Evolutionary conservation across 176 grass and related monocot species (phyloP), one percentile per base, ranked within the genome.

Genomic region (Carex littledalei): DNA sequence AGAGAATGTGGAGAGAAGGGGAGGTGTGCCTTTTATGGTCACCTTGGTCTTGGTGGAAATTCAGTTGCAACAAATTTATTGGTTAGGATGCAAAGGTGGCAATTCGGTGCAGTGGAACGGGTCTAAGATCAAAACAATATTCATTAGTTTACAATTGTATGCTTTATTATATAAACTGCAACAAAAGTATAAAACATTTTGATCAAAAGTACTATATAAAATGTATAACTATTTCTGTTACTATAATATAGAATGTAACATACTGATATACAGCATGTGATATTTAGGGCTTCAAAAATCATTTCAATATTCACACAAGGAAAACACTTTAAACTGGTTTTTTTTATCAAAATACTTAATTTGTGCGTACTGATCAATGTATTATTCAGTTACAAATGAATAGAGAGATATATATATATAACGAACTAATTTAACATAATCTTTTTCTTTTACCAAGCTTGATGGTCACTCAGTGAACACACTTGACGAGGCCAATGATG

Each of bases 1-100:
- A 53, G 72, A 77, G 72, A 49, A 26, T 63, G 47, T 54, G 59
- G 35, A 24, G 80, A 83, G 59, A 65, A 65, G 61, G 63, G 34
- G 79, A 20, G 60, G 8, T 47, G 80, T 17, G 80, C 21, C 61
- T 83, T 83, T 47, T 83, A 83, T 81, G 16, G 78, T 5, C 57
- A 13, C 5, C 20, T 80, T 50, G 47, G 15, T 15, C 26, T 47
- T 6, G 21, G 58, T 64, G 58, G 20, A 54, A 50, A 29, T 26
- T 13, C 7, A 77, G 41, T 53, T n/a, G 9, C 3, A 50, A 24
- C 3, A n/a, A 74, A 37, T 29, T 67, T 37, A 31, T 2, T 69
- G 15, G 32, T 69, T 39, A 0, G 4, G 18, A n/a, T 35, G 10
- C 66, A 37, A 16, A 35, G 29, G 31, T 68, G 47, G 10, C 9